Conservation (phyloP, 2,329 filamentous ascomycete genomes). For the Hortaea werneckii region DNA sequence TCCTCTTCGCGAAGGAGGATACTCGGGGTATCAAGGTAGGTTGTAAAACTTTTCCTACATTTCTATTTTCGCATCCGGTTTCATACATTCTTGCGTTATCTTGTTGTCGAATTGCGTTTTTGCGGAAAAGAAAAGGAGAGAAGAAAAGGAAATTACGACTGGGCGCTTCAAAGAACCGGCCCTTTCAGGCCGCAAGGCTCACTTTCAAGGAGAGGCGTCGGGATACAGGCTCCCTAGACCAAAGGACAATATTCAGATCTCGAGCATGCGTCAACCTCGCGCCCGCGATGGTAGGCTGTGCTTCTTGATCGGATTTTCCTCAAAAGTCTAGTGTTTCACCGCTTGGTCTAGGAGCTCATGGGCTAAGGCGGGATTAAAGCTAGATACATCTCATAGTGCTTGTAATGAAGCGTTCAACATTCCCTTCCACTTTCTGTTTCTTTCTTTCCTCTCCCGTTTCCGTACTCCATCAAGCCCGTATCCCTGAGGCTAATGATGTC, state of each 20-base stretch:
- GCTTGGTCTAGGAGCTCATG: conserved; percentile 19
- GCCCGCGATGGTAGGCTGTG: conserved; percentile 9
- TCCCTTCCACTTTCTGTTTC: conserved; percentile 4
- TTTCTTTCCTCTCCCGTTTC: neutral
- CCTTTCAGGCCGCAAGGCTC: conserved; percentile 23
- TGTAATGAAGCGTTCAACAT: neutral
- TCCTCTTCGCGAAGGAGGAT: conserved; percentile 61
- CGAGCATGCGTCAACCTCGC: conserved; percentile 14
- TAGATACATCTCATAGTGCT: conserved; percentile 22
- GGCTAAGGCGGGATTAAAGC: conserved; percentile 21
- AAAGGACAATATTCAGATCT: conserved; percentile 7
- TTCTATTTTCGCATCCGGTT: no score
- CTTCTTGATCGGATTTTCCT: neutral
- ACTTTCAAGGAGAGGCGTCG: conserved; percentile 18
- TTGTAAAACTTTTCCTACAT: conserved; percentile 4
- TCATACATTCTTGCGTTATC: no score
- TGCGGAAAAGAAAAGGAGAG: no score
- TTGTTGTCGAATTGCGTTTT: no score
- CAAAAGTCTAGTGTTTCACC: conserved; percentile 23
- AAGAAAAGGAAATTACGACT: no score
- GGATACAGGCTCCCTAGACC: conserved; percentile 28
- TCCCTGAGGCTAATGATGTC: no score
- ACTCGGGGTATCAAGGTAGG: conserved; percentile 44
- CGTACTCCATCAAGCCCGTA: no score
- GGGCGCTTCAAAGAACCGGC: conserved; percentile 27